These are phyloP conservation scores for Hygrocybe punicea DNA, from an alignment of 768 basidiomycete genomes.

Conservation along the genomic window DNA sequence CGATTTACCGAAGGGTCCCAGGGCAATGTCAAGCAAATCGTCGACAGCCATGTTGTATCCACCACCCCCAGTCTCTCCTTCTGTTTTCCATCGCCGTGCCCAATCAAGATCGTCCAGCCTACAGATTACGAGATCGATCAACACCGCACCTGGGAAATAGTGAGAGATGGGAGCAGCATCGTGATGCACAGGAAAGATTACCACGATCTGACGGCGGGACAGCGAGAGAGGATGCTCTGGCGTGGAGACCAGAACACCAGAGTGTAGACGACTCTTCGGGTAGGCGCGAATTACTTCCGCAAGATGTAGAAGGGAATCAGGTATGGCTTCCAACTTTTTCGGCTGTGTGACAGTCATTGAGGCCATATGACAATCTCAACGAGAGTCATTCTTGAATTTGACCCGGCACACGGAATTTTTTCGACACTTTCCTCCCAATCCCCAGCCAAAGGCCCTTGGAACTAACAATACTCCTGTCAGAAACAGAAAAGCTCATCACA, in stretches of 20 bases:
- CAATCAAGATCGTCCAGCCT: background rate
- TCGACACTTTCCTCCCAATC: conserved; percentile 7
- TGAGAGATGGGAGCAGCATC: conserved; percentile 2
- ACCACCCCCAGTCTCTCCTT: conserved; percentile 8
- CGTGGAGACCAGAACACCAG: conserved; percentile 1
- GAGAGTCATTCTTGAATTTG: background rate
- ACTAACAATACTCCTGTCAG: conserved; percentile 42
- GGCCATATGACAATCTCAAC: background rate
- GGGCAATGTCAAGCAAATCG: conserved; percentile 28
- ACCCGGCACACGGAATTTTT: conserved; percentile 21
- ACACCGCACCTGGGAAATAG: conserved; percentile 3
- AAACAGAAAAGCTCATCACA: conserved; percentile 18
- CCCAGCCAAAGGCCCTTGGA: conserved; percentile 26
- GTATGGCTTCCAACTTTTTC: background rate
- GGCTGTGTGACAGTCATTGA: background rate
- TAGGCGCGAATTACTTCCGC: background rate
- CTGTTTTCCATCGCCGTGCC: background rate
- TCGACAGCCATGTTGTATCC: background rate
- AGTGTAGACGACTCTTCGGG: conserved; percentile 1
- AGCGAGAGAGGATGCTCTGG: conserved; percentile 1
- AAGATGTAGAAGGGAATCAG: conserved; percentile 4
- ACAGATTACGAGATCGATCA: conserved; percentile 8
- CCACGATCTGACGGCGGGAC: background rate
- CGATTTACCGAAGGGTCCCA: conserved; percentile 22
- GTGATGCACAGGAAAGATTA: background rate